Conservation (phyloP, 2,329 filamentous ascomycete genomes). For the Rhynchosporium agropyri region DNA sequence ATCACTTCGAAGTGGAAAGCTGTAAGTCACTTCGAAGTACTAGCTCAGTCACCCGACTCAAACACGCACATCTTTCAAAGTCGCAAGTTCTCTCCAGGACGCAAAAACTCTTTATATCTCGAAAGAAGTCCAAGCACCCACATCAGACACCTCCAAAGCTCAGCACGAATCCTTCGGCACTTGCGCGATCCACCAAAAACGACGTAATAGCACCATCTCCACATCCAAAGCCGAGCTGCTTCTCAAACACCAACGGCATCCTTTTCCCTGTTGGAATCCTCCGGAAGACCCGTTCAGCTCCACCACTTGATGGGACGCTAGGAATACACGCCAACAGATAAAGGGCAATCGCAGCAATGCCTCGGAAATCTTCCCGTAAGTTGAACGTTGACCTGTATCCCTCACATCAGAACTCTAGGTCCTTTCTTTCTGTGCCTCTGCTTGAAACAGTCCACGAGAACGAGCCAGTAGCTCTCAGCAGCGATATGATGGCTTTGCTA, state of each 20-base stretch:
- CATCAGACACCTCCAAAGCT: not conserved
- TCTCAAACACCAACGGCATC: slow-evolving; percentile 9
- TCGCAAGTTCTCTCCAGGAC: not conserved
- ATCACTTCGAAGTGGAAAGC: too few species aligned
- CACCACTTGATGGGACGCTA: not conserved
- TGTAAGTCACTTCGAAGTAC: not conserved
- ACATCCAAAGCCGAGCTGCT: not conserved
- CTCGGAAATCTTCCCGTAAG: slow-evolving; percentile 6
- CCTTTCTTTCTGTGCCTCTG: not conserved
- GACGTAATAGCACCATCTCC: slow-evolving; percentile 1
- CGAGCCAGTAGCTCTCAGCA: slow-evolving; percentile 12
- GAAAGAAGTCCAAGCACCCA: not conserved
- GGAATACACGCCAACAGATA: not conserved
- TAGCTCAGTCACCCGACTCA: not conserved
- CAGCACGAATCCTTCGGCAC: not conserved
- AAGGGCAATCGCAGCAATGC: not conserved
- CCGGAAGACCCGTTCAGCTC: not conserved
- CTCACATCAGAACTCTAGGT: slow-evolving; percentile 6
- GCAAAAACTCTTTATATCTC: slow-evolving; percentile 4
- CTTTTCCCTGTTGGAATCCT: not conserved
- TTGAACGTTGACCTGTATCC: not conserved
- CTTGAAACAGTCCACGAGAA: slow-evolving; percentile 1
- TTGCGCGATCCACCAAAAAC: slow-evolving; percentile 6
- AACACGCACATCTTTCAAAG: not conserved
- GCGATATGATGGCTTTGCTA: slow-evolving; percentile 7